Evolutionary conservation across 73 alveolate species (phyloP).

Genomic region (Durusdinium trenchii): DNA sequence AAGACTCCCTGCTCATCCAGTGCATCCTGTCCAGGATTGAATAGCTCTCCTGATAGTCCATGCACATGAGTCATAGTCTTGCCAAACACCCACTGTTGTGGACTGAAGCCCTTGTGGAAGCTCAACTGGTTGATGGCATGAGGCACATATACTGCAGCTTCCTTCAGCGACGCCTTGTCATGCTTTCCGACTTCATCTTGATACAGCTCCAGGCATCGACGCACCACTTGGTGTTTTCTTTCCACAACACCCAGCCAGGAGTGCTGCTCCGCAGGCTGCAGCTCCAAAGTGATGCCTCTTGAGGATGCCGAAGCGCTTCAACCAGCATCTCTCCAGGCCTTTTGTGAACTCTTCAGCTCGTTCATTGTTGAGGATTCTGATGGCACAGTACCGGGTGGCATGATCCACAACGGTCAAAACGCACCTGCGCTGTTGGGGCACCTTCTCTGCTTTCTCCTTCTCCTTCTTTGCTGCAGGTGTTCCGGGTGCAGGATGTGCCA

Average conservation of each 20-base stretch:
- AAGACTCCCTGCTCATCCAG: neutral
- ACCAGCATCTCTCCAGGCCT: slow-evolving; percentile 36
- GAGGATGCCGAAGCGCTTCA: slow-evolving; percentile 30
- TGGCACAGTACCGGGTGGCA: neutral
- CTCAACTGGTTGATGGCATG: slow-evolving; percentile 24
- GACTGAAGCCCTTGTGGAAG: neutral
- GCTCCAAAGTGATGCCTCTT: too few species aligned
- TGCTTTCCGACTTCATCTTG: neutral
- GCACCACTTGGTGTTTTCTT: neutral
- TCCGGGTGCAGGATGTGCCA: neutral
- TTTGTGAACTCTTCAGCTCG: neutral
- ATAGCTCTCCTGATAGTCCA: neutral
- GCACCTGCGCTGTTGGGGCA: neutral
- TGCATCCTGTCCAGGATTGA: neutral
- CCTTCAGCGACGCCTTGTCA: neutral
- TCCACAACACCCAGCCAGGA: neutral
- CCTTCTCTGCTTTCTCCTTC: neutral
- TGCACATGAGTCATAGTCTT: neutral
- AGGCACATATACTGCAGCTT: neutral
- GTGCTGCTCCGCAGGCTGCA: slow-evolving; percentile 2
- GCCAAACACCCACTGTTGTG: slow-evolving; percentile 3
- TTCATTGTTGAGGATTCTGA: neutral
- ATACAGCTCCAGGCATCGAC: neutral
- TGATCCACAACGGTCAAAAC: slow-evolving; percentile 34
- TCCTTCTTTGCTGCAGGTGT: neutral